Conservation (phyloP, 2,329 filamentous ascomycete species). For the Arachnomyces sp. region DNA sequence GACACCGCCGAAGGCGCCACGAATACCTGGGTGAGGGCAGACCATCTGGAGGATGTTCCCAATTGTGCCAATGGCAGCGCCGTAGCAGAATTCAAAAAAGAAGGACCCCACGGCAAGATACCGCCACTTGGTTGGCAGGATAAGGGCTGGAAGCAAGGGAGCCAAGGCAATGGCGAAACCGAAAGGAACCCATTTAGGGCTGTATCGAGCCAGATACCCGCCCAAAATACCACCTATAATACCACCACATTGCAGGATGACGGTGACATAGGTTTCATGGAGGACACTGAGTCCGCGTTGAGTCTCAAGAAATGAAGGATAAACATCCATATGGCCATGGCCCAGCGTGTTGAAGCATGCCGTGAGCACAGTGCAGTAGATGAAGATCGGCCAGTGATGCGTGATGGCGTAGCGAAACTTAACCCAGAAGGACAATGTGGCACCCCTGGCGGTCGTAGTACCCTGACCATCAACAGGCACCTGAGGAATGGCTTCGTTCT, state of each 20-base stretch:
- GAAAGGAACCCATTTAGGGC: constrained; percentile 5
- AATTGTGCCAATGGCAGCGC: constrained; percentile 5
- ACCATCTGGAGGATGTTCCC: constrained; percentile 6
- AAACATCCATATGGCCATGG: no score
- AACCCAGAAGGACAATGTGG: constrained; percentile 1
- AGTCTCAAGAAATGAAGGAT: no score
- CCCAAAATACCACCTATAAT: no score
- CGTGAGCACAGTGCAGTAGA: constrained; percentile 1
- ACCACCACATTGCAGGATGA: no score
- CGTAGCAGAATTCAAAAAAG: constrained; percentile 7
- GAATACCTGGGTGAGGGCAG: constrained; percentile 6
- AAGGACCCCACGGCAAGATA: constrained; percentile 5
- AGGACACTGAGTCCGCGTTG: no score
- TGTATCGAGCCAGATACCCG: no score
- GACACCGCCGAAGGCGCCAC: constrained; percentile 4
- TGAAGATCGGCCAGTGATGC: constrained; percentile 3
- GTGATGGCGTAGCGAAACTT: constrained; percentile 3
- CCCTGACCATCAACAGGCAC: no score
- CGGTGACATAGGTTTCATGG: no score
- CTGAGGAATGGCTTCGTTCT: constrained; percentile 1
- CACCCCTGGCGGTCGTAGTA: constrained; percentile 1
- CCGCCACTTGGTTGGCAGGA: constrained; percentile 4
- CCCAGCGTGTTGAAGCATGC: constrained; percentile 6
- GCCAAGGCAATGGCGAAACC: constrained; percentile 1
- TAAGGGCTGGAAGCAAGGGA: constrained; percentile 2